Percentiles rank a stretch among this genome's conserved stretches.
Conservation (phyloP, 805 yeast species). For the Tetrapisispora pingtungensis region DNA sequence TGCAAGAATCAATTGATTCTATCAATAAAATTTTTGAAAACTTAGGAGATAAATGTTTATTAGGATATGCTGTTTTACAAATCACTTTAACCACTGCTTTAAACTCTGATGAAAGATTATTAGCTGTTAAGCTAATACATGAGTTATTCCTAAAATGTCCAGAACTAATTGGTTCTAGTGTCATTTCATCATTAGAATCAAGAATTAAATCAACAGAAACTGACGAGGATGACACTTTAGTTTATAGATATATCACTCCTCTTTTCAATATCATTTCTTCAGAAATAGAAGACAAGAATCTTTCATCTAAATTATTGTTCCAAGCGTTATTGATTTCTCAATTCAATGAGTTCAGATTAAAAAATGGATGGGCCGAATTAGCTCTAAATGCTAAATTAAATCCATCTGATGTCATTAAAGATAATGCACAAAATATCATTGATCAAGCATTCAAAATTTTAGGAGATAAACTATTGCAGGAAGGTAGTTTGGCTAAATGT, state of each 20-base stretch:
- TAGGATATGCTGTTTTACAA: constrained; percentile 44
- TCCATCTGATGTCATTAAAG: constrained; percentile 47
- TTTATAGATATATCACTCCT: constrained; percentile 27
- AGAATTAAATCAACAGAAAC: constrained; percentile 12
- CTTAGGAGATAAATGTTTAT: constrained; percentile 9
- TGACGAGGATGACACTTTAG: constrained; percentile 15
- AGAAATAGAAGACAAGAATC: constrained; percentile 15
- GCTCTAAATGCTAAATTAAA: constrained; percentile 51
- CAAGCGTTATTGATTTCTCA: constrained; percentile 38
- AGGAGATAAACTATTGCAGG: constrained; percentile 7
- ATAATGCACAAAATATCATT: constrained; percentile 18
- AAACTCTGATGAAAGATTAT: constrained; percentile 28
- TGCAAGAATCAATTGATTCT: constrained; percentile 5
- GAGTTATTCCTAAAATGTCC: constrained; percentile 31
- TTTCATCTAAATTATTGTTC: constrained; percentile 29
- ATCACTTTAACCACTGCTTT: constrained; percentile 36
- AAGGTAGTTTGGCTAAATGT: constrained; percentile 31
- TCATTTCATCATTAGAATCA: constrained; percentile 36
- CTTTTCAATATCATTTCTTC: constrained; percentile 33
- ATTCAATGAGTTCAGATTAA: constrained; percentile 29
- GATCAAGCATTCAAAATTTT: constrained; percentile 15
- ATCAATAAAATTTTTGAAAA: constrained; percentile 7
- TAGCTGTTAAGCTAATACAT: constrained; percentile 28
- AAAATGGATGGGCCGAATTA: constrained; percentile 70
- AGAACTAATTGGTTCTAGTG: constrained; percentile 33